Evolutionary conservation across 108 stramenopile genomes (phyloP).

Genomic region (Skeletonema menzelii): DNA sequence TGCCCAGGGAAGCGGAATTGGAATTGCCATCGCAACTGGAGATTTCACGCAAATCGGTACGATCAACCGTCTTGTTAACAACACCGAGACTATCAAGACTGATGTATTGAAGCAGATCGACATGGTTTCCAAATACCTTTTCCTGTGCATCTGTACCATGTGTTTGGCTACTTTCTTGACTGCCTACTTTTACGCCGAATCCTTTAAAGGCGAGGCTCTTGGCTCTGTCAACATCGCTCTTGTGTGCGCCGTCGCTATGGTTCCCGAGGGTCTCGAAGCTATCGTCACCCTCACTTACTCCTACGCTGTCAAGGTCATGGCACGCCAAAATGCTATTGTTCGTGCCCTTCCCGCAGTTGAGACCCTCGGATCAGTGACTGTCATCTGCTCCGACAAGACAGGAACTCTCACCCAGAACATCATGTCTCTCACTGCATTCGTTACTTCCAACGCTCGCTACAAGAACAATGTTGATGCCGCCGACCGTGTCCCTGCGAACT

Average conservation of each 20-base stretch:
- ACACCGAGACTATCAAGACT: conserved; percentile 88
- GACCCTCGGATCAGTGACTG: conserved; percentile 95
- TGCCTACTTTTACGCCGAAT: conserved; percentile 60
- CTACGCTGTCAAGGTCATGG: conserved; percentile 88
- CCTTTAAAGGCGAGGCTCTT: conserved; percentile 37
- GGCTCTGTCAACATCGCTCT: conserved; percentile 77
- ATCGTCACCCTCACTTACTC: conserved; percentile 94
- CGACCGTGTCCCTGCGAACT: conserved; percentile 51
- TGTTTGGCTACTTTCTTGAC: conserved; percentile 80
- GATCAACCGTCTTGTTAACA: conserved; percentile 83
- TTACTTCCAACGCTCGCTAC: conserved; percentile 74
- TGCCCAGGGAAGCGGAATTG: conserved; percentile 83
- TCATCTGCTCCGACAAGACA: conserved; percentile 98
- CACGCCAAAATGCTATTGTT: conserved; percentile 86
- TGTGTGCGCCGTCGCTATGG: conserved; percentile 93
- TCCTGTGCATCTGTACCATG: conserved; percentile 72
- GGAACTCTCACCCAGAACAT: conserved; percentile 97
- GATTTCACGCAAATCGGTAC: conserved; percentile 95
- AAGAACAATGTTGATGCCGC: conserved; percentile 60
- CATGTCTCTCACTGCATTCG: conserved; percentile 84
- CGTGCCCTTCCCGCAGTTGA: conserved; percentile 94
- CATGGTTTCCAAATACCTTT: conserved; percentile 82
- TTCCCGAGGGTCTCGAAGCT: conserved; percentile 97
- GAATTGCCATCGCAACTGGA: conserved; percentile 83
- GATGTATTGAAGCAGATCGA: conserved; percentile 93